Evolutionary conservation across 768 basidiomycete genomes (phyloP).

Genomic region (Tricholomella constricta): DNA sequence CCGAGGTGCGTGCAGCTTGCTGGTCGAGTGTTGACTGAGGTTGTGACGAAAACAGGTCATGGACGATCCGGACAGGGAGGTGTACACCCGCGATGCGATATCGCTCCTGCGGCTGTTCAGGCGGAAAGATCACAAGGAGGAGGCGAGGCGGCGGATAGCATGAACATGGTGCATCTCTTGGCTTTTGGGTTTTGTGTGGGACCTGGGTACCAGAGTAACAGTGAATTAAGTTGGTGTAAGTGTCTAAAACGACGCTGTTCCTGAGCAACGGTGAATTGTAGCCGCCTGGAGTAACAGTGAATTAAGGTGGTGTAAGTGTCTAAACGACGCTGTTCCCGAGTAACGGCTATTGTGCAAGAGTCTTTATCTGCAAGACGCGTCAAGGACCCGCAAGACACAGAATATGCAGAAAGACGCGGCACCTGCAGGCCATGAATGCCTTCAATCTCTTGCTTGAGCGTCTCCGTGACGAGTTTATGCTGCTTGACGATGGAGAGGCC

Average conservation of each 20-base stretch:
- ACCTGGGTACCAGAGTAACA: too few relatives aligned
- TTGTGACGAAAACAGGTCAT: too few relatives aligned
- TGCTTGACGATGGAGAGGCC: slow-evolving; percentile 90
- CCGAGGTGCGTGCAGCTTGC: slow-evolving; percentile 7
- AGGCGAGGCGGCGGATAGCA: background rate
- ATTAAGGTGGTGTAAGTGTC: too few relatives aligned
- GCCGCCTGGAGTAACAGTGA: too few relatives aligned
- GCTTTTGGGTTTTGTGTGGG: too few relatives aligned
- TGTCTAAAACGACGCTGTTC: too few relatives aligned
- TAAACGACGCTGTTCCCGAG: too few relatives aligned
- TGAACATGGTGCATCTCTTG: too few relatives aligned
- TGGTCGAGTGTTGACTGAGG: too few relatives aligned
- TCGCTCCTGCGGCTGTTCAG: slow-evolving; percentile 13
- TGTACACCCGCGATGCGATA: slow-evolving; percentile 17
- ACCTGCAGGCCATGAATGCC: slow-evolving; percentile 95
- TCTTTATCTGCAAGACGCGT: slow-evolving; percentile 11
- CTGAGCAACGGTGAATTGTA: too few relatives aligned
- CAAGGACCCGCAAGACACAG: background rate
- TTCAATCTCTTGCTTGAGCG: slow-evolving; percentile 85
- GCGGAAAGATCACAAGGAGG: background rate
- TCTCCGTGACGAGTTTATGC: slow-evolving; percentile 85
- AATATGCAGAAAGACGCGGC: slow-evolving; percentile 19
- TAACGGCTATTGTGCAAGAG: slow-evolving; percentile 7
- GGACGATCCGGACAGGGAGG: slow-evolving; percentile 16
- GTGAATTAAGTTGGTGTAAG: too few relatives aligned